phyloP scores from a whole-genome alignment of 129 eudicot genomes.

The Flaveria trinervia region DNA sequence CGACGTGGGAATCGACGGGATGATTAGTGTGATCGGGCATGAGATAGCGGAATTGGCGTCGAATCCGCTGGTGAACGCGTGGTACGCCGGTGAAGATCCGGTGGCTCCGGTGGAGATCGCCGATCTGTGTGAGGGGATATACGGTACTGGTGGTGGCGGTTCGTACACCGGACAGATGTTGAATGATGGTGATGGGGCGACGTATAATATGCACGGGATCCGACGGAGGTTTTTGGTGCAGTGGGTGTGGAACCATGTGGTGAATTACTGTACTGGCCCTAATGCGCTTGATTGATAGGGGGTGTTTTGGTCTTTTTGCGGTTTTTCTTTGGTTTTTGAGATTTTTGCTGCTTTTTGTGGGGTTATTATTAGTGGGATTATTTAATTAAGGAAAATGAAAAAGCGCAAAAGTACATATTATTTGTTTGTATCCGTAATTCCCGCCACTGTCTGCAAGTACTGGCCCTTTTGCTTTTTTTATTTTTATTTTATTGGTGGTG shows the following conservation, averaged over 20 bases:
- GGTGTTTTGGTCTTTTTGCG: constrained; percentile 16
- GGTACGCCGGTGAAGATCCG: constrained; percentile 91
- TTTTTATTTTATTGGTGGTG: constrained; percentile 11
- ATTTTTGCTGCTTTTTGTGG: neutral
- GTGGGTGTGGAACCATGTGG: constrained; percentile 87
- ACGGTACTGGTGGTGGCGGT: constrained; percentile 91
- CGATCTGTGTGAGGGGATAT: constrained; percentile 87
- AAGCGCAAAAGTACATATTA: constrained; percentile 8
- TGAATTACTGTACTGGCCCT: constrained; percentile 88
- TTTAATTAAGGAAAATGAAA: neutral
- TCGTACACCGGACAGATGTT: constrained; percentile 93
- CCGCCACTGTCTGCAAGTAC: constrained; percentile 12
- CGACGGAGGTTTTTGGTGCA: constrained; percentile 79
- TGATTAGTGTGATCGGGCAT: constrained; percentile 85
- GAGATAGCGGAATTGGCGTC: constrained; percentile 76
- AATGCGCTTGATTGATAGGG: constrained; percentile 75
- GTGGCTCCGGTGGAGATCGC: constrained; percentile 88
- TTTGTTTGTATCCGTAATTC: constrained; percentile 9
- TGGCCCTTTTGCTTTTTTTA: neutral
- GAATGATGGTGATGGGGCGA: constrained; percentile 80
- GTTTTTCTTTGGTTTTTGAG: neutral
- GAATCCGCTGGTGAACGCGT: constrained; percentile 72
- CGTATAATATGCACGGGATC: constrained; percentile 86
- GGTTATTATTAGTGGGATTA: neutral
- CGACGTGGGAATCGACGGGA: constrained; percentile 74